Evolutionary conservation across 2,329 filamentous ascomycete genomes (phyloP), one percentile per base, ranked within the genome.

Genomic region (Exophiala viscosa): DNA sequence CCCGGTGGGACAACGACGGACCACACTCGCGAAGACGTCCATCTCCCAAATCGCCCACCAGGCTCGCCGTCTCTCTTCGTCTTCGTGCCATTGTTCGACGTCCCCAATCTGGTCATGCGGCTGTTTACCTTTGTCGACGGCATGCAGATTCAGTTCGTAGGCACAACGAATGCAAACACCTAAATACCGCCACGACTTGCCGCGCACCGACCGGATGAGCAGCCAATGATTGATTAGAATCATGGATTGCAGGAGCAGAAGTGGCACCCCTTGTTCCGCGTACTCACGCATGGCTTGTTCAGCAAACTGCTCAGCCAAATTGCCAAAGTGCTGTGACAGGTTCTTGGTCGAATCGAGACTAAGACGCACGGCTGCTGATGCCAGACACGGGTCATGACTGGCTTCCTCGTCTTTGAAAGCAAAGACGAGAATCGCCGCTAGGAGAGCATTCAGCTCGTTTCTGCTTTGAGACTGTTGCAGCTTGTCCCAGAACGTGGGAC

Each of bases 1-100:
- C 0, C 66, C 68, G 2, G 65, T 65, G 2, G 70, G 70, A 7
- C 62, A 60, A 4, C 69, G 65, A 11, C 68, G 62, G 28, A 73
- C 67, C 5, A 68, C 68, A 45, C 63, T 68, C 1, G 69, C 68
- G 50, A 71, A 73, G 13, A 70, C 65, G 49, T 73, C 70, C 65
- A 73, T 70, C 48, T 73, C 70, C 69, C 69, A 73, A 18, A 72
- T 65, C 0, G 68, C 66, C 70, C 70, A 73, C 67, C 69, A 73
- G 1, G 66, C 64, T 4, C 70, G 64, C 1, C 70, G 63, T 33
- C 67, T 64, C 52, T 72, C 70, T 57, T 73, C 69, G 3, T 62
- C 48, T 1, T 60, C 43, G 10, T 48, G 48, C 62, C 65, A 67
- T 39, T 15, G 35, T 14, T 39, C 35, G 11, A 50, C 52, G n/a